phyloP scores from a whole-genome alignment of 148 eudicot genomes.

The Heliamphora exappendiculata region DNA sequence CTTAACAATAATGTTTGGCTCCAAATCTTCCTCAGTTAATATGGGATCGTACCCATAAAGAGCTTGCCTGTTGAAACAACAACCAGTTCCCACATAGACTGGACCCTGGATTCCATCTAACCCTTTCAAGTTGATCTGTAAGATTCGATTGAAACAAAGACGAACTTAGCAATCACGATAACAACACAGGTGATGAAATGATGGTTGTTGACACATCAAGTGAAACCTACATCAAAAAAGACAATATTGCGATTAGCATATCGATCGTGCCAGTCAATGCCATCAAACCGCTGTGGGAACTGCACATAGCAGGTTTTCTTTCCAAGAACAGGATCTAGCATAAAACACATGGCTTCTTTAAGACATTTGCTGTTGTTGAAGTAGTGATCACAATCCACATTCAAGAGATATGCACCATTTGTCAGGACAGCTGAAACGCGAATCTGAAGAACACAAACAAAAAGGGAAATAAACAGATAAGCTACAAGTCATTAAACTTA shows the following conservation, averaged over 20 bases:
- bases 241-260: constrained; percentile 97
- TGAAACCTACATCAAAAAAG: constrained; percentile 79
- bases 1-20: constrained; percentile 80
- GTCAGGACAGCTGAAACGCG: constrained; percentile 98
- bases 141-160: constrained; percentile 7
- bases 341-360: constrained; percentile 97
- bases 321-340: constrained; percentile 93
- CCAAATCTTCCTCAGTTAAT: constrained; percentile 81
- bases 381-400: constrained; percentile 99
- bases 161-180: not conserved
- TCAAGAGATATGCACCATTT: constrained; percentile 86
- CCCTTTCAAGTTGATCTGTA: constrained; percentile 96
- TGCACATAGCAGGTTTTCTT: constrained; percentile 92
- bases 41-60: constrained; percentile 95
- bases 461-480: not conserved
- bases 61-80: constrained; percentile 97
- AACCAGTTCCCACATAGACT: constrained; percentile 96
- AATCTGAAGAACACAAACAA: constrained; percentile 46
- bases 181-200: not conserved
- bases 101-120: constrained; percentile 96
- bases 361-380: constrained; percentile 92
- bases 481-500: too few species aligned
- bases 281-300: constrained; percentile 95
- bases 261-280: constrained; percentile 94
- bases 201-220: not conserved